Evolutionary conservation across 2,329 filamentous ascomycete genomes (phyloP).

Genomic region (Fusarium sp.): DNA sequence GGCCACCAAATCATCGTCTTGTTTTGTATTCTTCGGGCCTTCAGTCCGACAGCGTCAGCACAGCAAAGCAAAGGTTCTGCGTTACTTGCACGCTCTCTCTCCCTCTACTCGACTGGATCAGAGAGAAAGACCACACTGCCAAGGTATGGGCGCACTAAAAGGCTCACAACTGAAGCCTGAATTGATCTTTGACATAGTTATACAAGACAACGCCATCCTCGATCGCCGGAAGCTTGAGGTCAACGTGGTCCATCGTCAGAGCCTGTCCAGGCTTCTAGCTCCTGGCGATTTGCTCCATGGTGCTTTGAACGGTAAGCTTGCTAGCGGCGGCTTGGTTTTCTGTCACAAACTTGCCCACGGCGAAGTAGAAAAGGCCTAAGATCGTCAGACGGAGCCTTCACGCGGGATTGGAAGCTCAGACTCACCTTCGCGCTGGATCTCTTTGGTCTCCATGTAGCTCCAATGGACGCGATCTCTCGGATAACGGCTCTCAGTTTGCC

Average conservation of each 20-base stretch:
- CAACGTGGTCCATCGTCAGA: neutral
- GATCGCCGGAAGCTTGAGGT: neutral
- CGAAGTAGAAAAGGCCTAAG: neutral
- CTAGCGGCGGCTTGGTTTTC: neutral
- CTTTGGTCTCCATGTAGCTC: neutral
- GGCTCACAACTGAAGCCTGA: neutral
- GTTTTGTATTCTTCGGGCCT: no score
- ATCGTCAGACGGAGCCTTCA: neutral
- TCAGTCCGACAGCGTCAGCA: no score
- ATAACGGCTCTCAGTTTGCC: neutral
- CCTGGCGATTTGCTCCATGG: neutral
- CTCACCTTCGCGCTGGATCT: neutral
- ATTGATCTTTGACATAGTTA: neutral
- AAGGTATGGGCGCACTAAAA: no score
- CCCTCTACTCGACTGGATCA: no score
- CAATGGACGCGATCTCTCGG: neutral
- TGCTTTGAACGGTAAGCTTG: neutral
- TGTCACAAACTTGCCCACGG: neutral
- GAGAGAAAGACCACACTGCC: no score
- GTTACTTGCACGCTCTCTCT: no score
- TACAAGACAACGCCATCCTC: neutral
- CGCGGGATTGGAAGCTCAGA: accelerated
- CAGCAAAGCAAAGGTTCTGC: no score
- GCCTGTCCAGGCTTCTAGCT: neutral
- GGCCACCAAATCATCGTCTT: no score